Base-by-base conservation (phyloP, 176 grass and related monocot species). In the Carex pumila region DNA sequence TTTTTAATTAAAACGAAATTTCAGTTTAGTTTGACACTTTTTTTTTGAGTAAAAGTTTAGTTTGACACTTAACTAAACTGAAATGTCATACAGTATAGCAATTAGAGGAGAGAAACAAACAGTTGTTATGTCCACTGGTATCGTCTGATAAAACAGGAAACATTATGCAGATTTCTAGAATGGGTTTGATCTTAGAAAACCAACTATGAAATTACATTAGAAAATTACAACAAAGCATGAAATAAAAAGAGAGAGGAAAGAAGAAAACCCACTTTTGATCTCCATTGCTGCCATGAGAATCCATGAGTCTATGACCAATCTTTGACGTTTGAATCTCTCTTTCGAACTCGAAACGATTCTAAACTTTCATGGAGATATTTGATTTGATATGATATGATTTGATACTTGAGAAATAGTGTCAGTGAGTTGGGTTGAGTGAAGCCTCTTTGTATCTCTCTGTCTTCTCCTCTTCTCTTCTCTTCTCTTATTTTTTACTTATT, bases 261-360 rank as follows among this genome's bases (percentile, higher is more conserved):
- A 30, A 43, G 1, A 80, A 54, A 83, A 83, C 80, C 80, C 80
- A 83, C 80, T 83, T 83, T 62, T 52, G 80, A 83, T 83, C 80
- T 83, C 80, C 60, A 53, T 83, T 66, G 17, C 4, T 22, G 15
- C 37, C 80, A 49, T 30, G 41, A 83, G 30, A 65, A 83, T 83
- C 80, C 80, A 83, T 25, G 25, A 25, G 25, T 25, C 25, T 25
- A n/a, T 77, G 73, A 77, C 73, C 73, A 77, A 77, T 31, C 25
- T 56, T 52, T 77, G 25, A 25, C 25, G 25, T 25, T 25, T 25
- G 22, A 77, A 56, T 31, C 73, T 31, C 45, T 53, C 54, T 43
- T 19, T 31, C 49, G 22, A 32, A 77, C 12, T 50, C 73, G 10
- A 56, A 77, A 77, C 47, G 73, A 31, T 31, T 77, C 73, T 55